Conservation (phyloP, 1,284 basidiomycete genomes). For the Cerioporus squamosus region DNA sequence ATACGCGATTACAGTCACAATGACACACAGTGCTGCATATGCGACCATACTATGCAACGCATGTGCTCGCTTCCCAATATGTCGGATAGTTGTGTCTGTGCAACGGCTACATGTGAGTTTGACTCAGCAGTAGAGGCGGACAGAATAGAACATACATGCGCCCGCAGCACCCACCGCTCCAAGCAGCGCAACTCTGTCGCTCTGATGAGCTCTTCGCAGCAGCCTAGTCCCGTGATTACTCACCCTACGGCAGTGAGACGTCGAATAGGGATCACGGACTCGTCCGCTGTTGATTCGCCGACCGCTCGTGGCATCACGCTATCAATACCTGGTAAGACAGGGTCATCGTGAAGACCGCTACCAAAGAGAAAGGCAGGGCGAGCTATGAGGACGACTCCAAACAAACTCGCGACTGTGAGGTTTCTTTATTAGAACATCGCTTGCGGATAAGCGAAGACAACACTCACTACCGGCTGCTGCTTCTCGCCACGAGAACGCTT, state of each 20-base stretch:
- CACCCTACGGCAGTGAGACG: conserved; percentile 44
- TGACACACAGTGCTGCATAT: conserved; percentile 67
- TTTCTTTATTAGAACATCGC: background rate
- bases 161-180: conserved; percentile 66
- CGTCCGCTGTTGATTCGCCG: background rate
- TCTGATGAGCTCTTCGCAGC: background rate
- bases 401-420: conserved; percentile 44
- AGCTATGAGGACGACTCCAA: conserved; percentile 58
- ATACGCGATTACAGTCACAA: conserved; percentile 56
- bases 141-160: conserved; percentile 57
- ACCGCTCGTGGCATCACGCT: background rate
- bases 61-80: conserved; percentile 76
- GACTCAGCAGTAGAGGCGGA: too few relatives aligned
- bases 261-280: conserved; percentile 35
- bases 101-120: too few relatives aligned
- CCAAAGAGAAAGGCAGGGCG: conserved; percentile 41
- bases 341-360: conserved; percentile 10
- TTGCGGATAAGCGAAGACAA: conserved; percentile 28
- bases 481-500: conserved; percentile 63
- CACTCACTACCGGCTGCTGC: conserved; percentile 65
- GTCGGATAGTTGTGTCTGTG: conserved; percentile 67
- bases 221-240: background rate
- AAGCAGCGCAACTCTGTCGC: conserved; percentile 52
- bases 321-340: background rate
- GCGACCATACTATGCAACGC: conserved; percentile 74